Base-by-base conservation (phyloP, 768 basidiomycete species). In the Dioszegia hungarica region DNA sequence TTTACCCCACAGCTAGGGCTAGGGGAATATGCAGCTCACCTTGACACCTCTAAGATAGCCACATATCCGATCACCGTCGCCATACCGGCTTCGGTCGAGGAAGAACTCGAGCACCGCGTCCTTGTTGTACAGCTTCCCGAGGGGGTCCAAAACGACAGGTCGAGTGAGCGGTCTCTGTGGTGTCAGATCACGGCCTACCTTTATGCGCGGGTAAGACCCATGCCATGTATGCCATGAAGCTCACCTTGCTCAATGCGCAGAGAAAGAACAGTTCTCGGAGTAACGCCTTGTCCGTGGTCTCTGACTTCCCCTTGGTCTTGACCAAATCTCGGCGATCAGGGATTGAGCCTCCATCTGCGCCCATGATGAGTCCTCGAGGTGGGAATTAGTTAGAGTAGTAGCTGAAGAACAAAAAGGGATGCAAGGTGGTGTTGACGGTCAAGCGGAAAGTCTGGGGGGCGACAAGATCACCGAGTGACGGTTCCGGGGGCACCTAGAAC, bases 71-170 rank as follows among this genome's bases (percentile, higher is more conserved):
- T 87, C 86, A 0, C 91, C 93, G 62, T 98, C 95, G 5, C 93
- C 90, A 73, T 91, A 93, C 2, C 85, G 81, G 3, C 83, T 78
- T 64, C 84, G 85, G 74, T 94, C 88, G 15, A 98, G 78, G 29
- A 97, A 80, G 76, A 86, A 94, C 74, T 95, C 90, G 37, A 99
- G 82, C 25, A 99, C 80, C 0, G 93, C 84, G 66, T 94, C 94
- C 72, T 94, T 95, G 78, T 97, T 99, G 74, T 97, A 98, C 0
- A 99, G 79, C 75, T 93, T 94, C 11, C 95, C 95, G 0, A 97
- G 81, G 0, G 85, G 85, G 77, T 91, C 94, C 0, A 92, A 86
- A 0, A 97, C 95, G 5, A 97, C 80, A 0, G 95, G 95, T 57
- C 89, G 85, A 67, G 86, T 85, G 1, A 98, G 80, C n/a, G 85